phyloP scores from a whole-genome alignment of 352 stramenopile species.

The Globisporangium barbulae region DNA sequence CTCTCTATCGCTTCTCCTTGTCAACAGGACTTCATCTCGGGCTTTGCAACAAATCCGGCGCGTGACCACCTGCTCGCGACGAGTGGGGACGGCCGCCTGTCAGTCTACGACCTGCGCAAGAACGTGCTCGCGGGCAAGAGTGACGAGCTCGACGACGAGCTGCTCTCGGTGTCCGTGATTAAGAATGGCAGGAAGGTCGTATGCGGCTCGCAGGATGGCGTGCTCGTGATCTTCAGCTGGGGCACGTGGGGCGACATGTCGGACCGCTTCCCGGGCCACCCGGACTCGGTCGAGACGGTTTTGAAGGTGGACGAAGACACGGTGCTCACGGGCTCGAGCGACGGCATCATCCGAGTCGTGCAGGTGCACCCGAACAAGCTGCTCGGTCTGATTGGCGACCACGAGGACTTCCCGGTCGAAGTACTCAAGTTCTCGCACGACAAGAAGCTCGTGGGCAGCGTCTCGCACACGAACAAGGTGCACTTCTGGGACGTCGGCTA shows the following conservation, averaged over 20 bases:
- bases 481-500: slow-evolving; percentile 95
- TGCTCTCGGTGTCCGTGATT: slow-evolving; percentile 70
- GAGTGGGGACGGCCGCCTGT: slow-evolving; percentile 89
- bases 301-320: slow-evolving; percentile 97
- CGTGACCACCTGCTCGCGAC: slow-evolving; percentile 88
- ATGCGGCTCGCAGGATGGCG: slow-evolving; percentile 93
- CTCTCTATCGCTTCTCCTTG: neutral
- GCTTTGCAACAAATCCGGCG: slow-evolving; percentile 82
- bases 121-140: slow-evolving; percentile 78
- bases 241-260: slow-evolving; percentile 95
- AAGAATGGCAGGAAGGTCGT: slow-evolving; percentile 94
- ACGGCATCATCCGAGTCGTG: slow-evolving; percentile 94
- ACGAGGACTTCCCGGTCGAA: slow-evolving; percentile 96
- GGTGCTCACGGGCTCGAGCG: slow-evolving; percentile 93
- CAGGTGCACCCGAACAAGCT: slow-evolving; percentile 96
- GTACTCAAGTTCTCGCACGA: slow-evolving; percentile 84
- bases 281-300: slow-evolving; percentile 92
- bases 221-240: slow-evolving; percentile 95
- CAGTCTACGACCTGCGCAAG: slow-evolving; percentile 89
- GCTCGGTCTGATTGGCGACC: slow-evolving; percentile 93
- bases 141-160: slow-evolving; percentile 80
- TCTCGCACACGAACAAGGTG: slow-evolving; percentile 94
- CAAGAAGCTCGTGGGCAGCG: slow-evolving; percentile 89
- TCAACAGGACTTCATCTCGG: slow-evolving; percentile 91
- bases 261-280: slow-evolving; percentile 94